Evolutionary conservation across 2,329 filamentous ascomycete species (phyloP).

Genomic region (Penicillium sp.): DNA sequence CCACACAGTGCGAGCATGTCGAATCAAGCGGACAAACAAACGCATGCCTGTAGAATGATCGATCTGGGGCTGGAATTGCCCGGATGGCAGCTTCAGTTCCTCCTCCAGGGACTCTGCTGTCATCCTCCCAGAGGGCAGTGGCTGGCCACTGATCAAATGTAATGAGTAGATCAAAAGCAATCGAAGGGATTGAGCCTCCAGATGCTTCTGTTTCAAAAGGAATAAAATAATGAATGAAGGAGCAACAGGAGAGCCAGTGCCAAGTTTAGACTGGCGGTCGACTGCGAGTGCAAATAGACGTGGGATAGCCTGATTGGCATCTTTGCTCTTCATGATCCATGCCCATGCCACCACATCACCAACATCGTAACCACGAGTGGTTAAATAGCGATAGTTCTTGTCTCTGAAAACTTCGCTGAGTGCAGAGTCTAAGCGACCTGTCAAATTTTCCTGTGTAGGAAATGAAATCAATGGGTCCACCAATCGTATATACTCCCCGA

Average conservation of each 20-base stretch:
- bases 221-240: slow-evolving; percentile 55
- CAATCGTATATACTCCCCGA: slow-evolving; percentile 44
- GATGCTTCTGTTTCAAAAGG: slow-evolving; percentile 49
- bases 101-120: slow-evolving; percentile 4
- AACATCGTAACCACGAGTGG: slow-evolving; percentile 37
- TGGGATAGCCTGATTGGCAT: slow-evolving; percentile 40
- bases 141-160: slow-evolving; percentile 37
- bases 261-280: slow-evolving; percentile 19
- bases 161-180: slow-evolving; percentile 47
- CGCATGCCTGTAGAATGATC: slow-evolving; percentile 41
- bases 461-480: slow-evolving; percentile 37
- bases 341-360: slow-evolving; percentile 51
- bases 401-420: slow-evolving; percentile 41
- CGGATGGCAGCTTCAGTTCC: slow-evolving; percentile 1
- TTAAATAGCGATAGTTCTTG: slow-evolving; percentile 35
- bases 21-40: slow-evolving; percentile 53
- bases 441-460: slow-evolving; percentile 2
- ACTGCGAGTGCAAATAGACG: slow-evolving; percentile 41
- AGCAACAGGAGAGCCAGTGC: slow-evolving; percentile 24
- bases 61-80: slow-evolving; percentile 22
- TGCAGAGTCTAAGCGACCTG: slow-evolving; percentile 29
- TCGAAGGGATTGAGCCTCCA: slow-evolving; percentile 49
- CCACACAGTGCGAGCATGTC: slow-evolving; percentile 55
- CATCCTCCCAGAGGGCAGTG: slow-evolving; percentile 19
- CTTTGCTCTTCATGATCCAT: slow-evolving; percentile 50